A percentile compares a stretch with the other conserved stretches of the same genome.
Evolutionary conservation across 1,284 basidiomycete species (phyloP).

Genomic region (Athelia sp.): DNA sequence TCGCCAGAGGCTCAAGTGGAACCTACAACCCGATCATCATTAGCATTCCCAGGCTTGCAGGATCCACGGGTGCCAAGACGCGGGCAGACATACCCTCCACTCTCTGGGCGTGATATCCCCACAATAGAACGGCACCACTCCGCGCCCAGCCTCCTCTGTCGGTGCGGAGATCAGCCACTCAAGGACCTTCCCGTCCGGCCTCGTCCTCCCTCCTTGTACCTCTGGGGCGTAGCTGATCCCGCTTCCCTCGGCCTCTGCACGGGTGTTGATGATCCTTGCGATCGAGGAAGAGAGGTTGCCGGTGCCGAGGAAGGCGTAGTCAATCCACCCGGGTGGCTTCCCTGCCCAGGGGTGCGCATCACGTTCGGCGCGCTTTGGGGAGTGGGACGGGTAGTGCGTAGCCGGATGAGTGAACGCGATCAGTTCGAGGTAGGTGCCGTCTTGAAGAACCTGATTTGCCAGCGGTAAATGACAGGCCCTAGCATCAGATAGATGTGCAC

Average conservation of each 20-base stretch:
- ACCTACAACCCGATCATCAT: constrained; percentile 30
- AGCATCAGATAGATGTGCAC: too few species aligned
- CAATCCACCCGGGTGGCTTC: constrained; percentile 57
- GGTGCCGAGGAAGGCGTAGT: constrained; percentile 57
- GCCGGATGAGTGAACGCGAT: constrained; percentile 55
- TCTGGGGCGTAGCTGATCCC: constrained; percentile 38
- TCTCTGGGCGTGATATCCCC: constrained; percentile 59
- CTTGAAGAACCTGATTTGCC: constrained; percentile 42
- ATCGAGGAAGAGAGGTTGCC: constrained; percentile 37
- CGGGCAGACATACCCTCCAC: constrained; percentile 42
- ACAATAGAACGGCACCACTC: constrained; percentile 63
- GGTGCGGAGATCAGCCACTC: constrained; percentile 54
- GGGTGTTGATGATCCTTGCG: constrained; percentile 47
- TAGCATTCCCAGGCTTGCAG: background rate
- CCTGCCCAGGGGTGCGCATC: constrained; percentile 47
- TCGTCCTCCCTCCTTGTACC: constrained; percentile 42
- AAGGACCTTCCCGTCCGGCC: constrained; percentile 46
- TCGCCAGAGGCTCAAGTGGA: constrained; percentile 37
- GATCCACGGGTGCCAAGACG: background rate
- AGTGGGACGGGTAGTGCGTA: constrained; percentile 43
- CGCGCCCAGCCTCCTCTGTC: constrained; percentile 15
- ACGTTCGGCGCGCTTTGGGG: constrained; percentile 36
- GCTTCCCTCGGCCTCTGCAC: constrained; percentile 31
- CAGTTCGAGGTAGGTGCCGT: constrained; percentile 64
- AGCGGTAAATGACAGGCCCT: too few species aligned